Evolutionary conservation across 495 filamentous ascomycete genomes (phyloP).

Genomic region (Pyrenula aspistea): DNA sequence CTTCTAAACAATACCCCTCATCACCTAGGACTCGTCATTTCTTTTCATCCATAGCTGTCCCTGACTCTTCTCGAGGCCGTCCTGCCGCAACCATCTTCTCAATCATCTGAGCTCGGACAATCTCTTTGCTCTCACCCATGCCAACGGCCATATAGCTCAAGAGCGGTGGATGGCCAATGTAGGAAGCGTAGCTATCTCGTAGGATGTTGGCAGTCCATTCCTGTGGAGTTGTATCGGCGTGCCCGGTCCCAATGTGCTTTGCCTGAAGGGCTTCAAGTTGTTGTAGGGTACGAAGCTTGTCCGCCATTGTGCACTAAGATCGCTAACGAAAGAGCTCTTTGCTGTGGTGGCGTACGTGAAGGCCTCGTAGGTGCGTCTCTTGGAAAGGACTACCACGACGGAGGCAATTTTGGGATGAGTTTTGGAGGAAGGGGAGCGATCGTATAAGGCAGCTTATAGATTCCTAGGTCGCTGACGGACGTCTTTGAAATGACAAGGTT

Average conservation of each 20-base stretch:
- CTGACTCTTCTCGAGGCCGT: constrained; percentile 63
- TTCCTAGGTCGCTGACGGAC: too few species aligned
- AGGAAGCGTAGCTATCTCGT: constrained; percentile 69
- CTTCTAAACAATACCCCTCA: too few species aligned
- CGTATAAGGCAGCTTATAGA: too few species aligned
- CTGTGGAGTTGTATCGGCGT: constrained; percentile 92
- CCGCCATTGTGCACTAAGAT: too few species aligned
- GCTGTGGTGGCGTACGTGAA: too few species aligned
- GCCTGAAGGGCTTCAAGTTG: constrained; percentile 93
- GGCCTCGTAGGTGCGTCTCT: too few species aligned
- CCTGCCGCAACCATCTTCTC: constrained; percentile 91
- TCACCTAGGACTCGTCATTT: background rate
- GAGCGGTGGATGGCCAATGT: constrained; percentile 81
- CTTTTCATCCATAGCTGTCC: background rate
- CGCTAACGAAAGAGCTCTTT: too few species aligned
- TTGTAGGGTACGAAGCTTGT: constrained; percentile 94
- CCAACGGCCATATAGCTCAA: constrained; percentile 84
- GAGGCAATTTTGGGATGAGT: too few species aligned
- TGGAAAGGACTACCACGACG: too few species aligned
- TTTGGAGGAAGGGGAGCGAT: too few species aligned
- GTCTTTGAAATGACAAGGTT: too few species aligned
- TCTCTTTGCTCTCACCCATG: constrained; percentile 72
- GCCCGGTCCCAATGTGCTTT: constrained; percentile 92
- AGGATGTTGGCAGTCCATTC: constrained; percentile 92
- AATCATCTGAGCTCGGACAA: constrained; percentile 64